Evolutionary conservation across 2,329 filamentous ascomycete genomes (phyloP), one percentile per base, ranked within the genome.

Genomic region (Colletotrichum euphorbiae): DNA sequence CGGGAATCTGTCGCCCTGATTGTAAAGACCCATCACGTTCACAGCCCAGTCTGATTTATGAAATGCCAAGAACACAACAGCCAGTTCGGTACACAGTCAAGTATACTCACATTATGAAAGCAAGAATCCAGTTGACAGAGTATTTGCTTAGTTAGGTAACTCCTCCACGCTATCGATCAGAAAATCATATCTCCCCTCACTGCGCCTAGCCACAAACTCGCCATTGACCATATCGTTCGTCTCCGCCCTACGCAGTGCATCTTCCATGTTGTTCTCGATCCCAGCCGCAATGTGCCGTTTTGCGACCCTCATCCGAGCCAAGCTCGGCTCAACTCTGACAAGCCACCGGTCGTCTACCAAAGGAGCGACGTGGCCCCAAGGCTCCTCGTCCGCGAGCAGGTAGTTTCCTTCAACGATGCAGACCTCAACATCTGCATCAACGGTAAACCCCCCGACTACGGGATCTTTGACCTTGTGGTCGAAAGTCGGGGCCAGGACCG

Each of bases 391-490:
- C 36, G 83, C 72, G 59, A 82, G 80, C 2, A 82, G 75, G 74
- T 86, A 86, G 66, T 84, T 83, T 1, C 84, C 84, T 70, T 86
- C 84, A 45, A 86, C 79, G 40, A 86, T 80, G 28, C 65, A 64
- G 19, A 64, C 60, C 3, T 64, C 51, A 3, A 68, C 65, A 21
- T 64, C 60, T 2, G 60, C 52, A 1, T 59, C 65, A 6, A 59
- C 45, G 8, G 38, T 57, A 3, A 58, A 19, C 2, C 65, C 59
- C 11, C 59, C 21, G 2, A 43, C 2, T 3, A 75, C 80, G 0
- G 84, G 84, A 63, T 85, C 83, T 70, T 84, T 83, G 40, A 84
- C 73, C 2, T 81, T 80, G 71, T 86, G 84, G 67, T 85, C 84
- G 66, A 86, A 86, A 67, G 81, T 84, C 0, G 84, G 84, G 1